Evolutionary conservation across 768 basidiomycete genomes (phyloP).

Genomic region (Roridomyces roridus): DNA sequence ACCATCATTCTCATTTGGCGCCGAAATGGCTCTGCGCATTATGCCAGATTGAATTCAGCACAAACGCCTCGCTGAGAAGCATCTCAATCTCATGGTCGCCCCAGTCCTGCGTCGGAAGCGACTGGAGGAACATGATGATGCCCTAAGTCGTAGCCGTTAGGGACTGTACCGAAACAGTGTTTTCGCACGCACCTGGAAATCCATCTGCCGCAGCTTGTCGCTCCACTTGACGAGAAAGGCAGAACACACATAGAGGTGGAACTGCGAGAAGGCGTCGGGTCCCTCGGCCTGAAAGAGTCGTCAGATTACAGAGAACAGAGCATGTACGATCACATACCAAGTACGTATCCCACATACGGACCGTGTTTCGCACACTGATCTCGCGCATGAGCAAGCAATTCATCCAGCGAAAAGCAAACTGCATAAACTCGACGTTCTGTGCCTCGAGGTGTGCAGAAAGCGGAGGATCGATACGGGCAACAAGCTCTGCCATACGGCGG

Average conservation of each 20-base stretch:
- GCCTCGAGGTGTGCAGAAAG: constrained; percentile 85
- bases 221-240: constrained; percentile 97
- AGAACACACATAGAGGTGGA: constrained; percentile 97
- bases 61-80: constrained; percentile 94
- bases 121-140: constrained; percentile 98
- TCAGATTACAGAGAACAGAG: background rate
- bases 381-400: constrained; percentile 98
- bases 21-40: constrained; percentile 89
- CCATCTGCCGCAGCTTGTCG: constrained; percentile 92
- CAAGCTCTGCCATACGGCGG: constrained; percentile 91
- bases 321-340: constrained; percentile 60
- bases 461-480: constrained; percentile 89
- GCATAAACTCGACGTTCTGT: constrained; percentile 98
- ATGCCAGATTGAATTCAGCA: constrained; percentile 91
- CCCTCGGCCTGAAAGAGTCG: constrained; percentile 80
- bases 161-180: too few species aligned
- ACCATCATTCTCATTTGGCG: constrained; percentile 57
- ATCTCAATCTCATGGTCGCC: constrained; percentile 95
- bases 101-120: constrained; percentile 92
- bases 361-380: constrained; percentile 94
- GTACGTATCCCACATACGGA: constrained; percentile 99
- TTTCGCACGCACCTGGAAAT: constrained; percentile 95
- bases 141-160: constrained; percentile 57
- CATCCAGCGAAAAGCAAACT: constrained; percentile 99
- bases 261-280: constrained; percentile 97